phyloP scores from a whole-genome alignment of 257 asterid genomes.

The Solanum infundibuliforme region DNA sequence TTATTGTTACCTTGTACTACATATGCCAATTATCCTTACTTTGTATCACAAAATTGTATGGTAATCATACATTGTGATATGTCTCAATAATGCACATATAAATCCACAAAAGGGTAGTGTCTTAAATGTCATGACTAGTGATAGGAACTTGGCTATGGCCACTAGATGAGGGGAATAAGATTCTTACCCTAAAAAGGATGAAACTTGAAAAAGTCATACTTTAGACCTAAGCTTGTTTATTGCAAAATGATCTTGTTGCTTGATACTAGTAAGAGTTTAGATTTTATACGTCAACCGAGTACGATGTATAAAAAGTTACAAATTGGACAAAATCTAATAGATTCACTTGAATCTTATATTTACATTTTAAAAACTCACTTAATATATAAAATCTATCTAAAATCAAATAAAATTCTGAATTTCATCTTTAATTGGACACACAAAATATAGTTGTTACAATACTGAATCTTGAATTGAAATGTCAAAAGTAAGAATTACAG shows the following conservation, averaged over 20 bases:
- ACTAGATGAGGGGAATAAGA: neutral
- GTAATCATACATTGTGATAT: neutral
- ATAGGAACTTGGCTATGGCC: neutral
- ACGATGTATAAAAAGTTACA: neutral
- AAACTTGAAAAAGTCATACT: neutral
- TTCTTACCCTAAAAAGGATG: neutral
- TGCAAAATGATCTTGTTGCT: neutral
- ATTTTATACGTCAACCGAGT: accelerated
- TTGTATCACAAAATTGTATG: neutral
- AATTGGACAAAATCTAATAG: neutral
- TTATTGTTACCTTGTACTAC: neutral
- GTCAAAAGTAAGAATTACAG: neutral
- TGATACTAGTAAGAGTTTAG: neutral
- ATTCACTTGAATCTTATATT: neutral
- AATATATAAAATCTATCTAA: too few species aligned
- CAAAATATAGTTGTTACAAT: neutral
- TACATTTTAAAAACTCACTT: too few species aligned
- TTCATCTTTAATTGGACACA: too few species aligned
- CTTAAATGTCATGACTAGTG: neutral
- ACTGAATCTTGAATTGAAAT: neutral
- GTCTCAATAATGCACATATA: neutral
- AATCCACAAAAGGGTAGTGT: neutral
- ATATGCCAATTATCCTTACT: neutral
- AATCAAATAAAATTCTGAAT: too few species aligned
- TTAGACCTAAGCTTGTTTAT: neutral